Evolutionary conservation across 768 basidiomycete genomes (phyloP), one percentile per base, ranked within the genome.

Genomic region (Pluteus cervinus): DNA sequence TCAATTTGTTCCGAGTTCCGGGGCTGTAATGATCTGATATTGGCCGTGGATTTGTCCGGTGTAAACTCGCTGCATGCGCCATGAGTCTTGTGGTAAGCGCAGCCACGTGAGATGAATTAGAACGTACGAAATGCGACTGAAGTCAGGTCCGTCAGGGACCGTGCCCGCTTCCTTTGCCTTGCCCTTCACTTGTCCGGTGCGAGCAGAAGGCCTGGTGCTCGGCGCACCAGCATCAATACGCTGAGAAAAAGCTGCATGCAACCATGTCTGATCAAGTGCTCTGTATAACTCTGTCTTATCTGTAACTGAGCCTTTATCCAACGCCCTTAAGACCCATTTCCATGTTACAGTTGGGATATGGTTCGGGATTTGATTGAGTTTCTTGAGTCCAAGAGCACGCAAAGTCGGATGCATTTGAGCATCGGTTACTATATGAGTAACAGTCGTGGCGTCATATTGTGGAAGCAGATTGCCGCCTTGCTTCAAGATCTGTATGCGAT

Each of bases 391-490:
- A 3, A 81, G 57, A 1, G 67, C 59, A 14, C 61, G 50, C 28
- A 69, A 46, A 28, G 66, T 59, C 11, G 62, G 39, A 10, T 41
- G 36, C 23, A 37, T 35, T 26, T 44, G 44, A 4, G 58, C 53
- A 35, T 75, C 76, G 5, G 76, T 75, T 22, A 88, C 65, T 36
- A 89, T 79, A 48, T 86, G 81, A 3, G 86, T 86, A 20, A 81
- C 73, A 6, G 54, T 43, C 4, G 49, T 43, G 3, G 75, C 60
- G 44, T 87, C 77, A 48, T 73, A 88, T 24, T 48, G 60, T 2
- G 81, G 69, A 25, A 75, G 56, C 17, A 88, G 60, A 15, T 66
- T 73, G 29, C 75, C 86, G 8, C 86, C 86, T 44, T 75, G 60
- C 42, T 63, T 65, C 29, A 78, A 62, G 26, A 89, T 73, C 86